Conservation (phyloP, 176 grass and related monocot genomes). For the Eleusine indica region DNA sequence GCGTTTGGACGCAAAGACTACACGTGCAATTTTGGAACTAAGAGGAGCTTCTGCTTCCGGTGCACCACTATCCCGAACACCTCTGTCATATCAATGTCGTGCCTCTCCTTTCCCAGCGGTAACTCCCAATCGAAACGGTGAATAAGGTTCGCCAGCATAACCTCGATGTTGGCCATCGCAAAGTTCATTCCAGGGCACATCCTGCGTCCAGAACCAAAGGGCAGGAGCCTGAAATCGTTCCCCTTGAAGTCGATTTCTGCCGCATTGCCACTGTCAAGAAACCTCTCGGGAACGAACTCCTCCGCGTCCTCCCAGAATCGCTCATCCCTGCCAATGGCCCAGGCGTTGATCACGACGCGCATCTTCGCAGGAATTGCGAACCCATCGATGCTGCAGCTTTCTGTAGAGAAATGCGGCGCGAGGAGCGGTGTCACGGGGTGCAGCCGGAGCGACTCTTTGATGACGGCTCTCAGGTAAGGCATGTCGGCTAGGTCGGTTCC, state of each 20-base stretch:
- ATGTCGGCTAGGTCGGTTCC: slow-evolving; percentile 27
- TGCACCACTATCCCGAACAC: slow-evolving; percentile 38
- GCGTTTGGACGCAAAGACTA: neutral
- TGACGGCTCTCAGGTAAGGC: neutral
- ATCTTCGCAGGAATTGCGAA: slow-evolving; percentile 27
- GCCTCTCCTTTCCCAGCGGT: neutral
- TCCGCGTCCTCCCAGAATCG: slow-evolving; percentile 9
- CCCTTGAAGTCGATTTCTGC: neutral
- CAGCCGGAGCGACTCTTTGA: neutral
- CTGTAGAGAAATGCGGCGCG: neutral
- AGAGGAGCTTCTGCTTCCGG: neutral
- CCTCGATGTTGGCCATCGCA: neutral
- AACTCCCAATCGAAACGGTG: slow-evolving; percentile 19
- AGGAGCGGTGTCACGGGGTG: neutral
- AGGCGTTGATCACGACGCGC: neutral
- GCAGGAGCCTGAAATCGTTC: slow-evolving; percentile 9
- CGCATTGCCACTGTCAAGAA: neutral
- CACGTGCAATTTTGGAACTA: neutral
- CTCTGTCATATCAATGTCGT: slow-evolving; percentile 46
- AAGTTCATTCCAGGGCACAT: slow-evolving; percentile 24
- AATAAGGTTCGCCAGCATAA: slow-evolving; percentile 28
- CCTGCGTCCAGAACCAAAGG: neutral
- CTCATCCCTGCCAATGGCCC: neutral
- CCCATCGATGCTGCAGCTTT: slow-evolving; percentile 29
- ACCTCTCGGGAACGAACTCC: slow-evolving; percentile 7